These are phyloP conservation scores for Geosmithia putterillii DNA, from an alignment of 2,329 filamentous ascomycete species.

Conservation along the genomic window DNA sequence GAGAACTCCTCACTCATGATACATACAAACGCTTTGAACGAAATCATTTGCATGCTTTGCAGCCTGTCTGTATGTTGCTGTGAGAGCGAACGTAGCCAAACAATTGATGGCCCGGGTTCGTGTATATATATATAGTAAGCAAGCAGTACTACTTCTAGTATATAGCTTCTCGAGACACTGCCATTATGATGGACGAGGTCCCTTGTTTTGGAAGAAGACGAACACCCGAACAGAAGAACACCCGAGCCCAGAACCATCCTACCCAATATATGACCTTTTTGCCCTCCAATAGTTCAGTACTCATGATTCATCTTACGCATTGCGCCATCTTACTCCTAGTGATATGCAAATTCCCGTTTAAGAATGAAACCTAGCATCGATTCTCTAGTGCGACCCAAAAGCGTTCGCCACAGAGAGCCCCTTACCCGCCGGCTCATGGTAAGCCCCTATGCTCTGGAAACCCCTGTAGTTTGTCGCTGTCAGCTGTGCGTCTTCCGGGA, in stretches of 20 bases:
- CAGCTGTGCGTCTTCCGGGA: constrained; percentile 3
- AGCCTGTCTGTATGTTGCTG: too few relatives aligned
- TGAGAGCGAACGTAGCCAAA: too few relatives aligned
- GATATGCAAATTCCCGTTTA: neutral
- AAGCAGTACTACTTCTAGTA: too few relatives aligned
- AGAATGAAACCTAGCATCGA: neutral
- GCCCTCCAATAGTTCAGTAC: neutral
- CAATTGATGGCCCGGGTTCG: too few relatives aligned
- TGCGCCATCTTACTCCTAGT: neutral
- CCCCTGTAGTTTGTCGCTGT: constrained; percentile 28
- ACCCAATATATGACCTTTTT: neutral
- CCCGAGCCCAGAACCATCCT: neutral
- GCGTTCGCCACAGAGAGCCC: neutral
- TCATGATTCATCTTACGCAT: neutral
- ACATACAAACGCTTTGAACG: neutral
- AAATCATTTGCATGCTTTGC: neutral
- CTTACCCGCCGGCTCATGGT: constrained; percentile 32
- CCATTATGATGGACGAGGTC: too few relatives aligned
- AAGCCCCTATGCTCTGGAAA: constrained; percentile 53
- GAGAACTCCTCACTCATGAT: neutral
- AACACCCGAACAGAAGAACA: neutral
- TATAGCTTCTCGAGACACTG: too few relatives aligned
- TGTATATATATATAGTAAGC: too few relatives aligned
- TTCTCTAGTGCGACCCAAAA: neutral
- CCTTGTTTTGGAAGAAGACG: neutral